A percentile compares a stretch with the other conserved stretches of the same genome.
Evolutionary conservation across 805 yeast genomes (phyloP).

Genomic region (Henningerozyma blattae): DNA sequence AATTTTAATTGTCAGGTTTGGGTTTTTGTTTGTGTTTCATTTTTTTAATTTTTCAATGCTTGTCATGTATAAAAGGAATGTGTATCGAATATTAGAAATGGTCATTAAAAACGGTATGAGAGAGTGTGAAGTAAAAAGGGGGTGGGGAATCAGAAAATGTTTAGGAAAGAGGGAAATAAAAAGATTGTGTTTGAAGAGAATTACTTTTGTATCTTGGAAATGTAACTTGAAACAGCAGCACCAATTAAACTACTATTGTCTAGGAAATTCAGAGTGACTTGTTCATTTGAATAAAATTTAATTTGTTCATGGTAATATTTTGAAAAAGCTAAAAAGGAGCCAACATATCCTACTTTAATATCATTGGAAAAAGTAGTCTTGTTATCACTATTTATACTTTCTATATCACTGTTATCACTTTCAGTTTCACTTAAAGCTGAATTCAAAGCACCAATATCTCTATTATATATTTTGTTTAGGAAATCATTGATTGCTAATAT

Average conservation of each 20-base stretch:
- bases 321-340: constrained; percentile 16
- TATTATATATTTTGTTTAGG: background rate
- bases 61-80: too few relatives aligned
- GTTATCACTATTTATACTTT: background rate
- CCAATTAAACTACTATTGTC: constrained; percentile 20
- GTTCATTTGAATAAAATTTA: constrained; percentile 4
- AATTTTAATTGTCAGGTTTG: too few relatives aligned
- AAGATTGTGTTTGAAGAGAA: too few relatives aligned
- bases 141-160: too few relatives aligned
- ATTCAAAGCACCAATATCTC: constrained; percentile 1
- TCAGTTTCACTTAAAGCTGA: background rate
- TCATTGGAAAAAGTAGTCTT: background rate
- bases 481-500: constrained; percentile 8
- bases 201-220: too few relatives aligned
- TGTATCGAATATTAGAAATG: too few relatives aligned
- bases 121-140: too few relatives aligned
- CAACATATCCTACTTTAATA: constrained; percentile 17
- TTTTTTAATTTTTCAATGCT: too few relatives aligned
- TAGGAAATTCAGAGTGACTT: constrained; percentile 9
- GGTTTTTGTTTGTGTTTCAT: too few relatives aligned
- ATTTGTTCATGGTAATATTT: constrained; percentile 11
- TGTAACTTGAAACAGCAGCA: constrained; percentile 13
- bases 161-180: too few relatives aligned
- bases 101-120: too few relatives aligned
- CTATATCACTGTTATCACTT: background rate